phyloP scores from a whole-genome alignment of 441 rosid species.

The Kokia cookei region DNA sequence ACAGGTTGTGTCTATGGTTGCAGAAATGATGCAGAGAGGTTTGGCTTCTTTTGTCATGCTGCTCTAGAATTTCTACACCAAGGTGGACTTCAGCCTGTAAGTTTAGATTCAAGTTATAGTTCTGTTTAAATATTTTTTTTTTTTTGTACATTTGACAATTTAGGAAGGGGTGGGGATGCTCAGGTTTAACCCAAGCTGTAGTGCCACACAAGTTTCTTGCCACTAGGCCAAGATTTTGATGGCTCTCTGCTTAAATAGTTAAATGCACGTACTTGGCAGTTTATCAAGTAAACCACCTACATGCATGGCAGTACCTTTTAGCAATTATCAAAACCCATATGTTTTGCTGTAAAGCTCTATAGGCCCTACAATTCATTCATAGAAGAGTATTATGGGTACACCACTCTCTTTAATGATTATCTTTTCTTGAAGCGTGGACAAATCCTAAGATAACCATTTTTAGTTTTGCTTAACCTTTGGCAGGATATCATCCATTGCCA shows the following conservation, averaged over 20 bases:
- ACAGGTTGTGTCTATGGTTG: constrained; percentile 84
- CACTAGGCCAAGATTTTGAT: neutral
- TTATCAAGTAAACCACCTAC: neutral
- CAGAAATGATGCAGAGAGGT: constrained; percentile 79
- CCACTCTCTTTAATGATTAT: neutral
- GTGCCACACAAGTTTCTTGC: neutral
- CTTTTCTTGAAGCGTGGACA: neutral
- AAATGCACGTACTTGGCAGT: neutral
- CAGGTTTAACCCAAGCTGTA: neutral
- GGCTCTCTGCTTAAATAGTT: neutral
- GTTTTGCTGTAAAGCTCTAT: neutral
- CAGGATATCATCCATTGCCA: constrained; percentile 98
- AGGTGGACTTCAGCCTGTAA: constrained; percentile 87
- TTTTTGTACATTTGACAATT: neutral
- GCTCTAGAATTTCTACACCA: constrained; percentile 92
- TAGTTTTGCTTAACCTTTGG: constrained; percentile 15
- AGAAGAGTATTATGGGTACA: constrained; percentile 1
- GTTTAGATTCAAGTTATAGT: constrained; percentile 17
- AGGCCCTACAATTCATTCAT: neutral
- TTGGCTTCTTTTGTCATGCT: constrained; percentile 91
- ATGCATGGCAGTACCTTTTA: neutral
- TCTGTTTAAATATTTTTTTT: neutral
- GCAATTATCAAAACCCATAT: neutral
- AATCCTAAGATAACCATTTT: neutral
- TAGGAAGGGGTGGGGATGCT: neutral